Conservation (phyloP, 768 basidiomycete genomes). For the Grammothele lineata region DNA sequence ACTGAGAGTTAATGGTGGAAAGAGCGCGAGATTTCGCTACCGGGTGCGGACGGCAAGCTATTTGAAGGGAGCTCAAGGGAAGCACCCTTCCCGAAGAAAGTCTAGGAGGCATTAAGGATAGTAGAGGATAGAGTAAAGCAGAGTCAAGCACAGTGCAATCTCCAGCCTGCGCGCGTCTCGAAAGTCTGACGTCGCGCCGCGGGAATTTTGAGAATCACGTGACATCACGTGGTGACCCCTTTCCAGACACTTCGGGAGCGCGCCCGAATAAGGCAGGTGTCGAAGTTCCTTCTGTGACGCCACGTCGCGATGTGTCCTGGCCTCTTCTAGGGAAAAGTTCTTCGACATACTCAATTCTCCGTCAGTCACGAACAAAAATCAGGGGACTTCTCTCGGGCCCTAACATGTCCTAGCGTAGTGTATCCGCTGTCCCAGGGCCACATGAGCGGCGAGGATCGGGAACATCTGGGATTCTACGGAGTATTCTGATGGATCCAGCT, state of each 20-base stretch:
- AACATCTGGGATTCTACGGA: too few species aligned
- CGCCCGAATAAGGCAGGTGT: slow-evolving; percentile 9
- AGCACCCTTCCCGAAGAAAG: slow-evolving; percentile 27
- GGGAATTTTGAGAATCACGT: slow-evolving; percentile 15
- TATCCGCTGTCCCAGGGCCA: too few species aligned
- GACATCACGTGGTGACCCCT: slow-evolving; percentile 6
- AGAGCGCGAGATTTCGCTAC: slow-evolving; percentile 6
- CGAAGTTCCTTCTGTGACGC: too few species aligned
- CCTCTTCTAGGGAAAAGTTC: too few species aligned
- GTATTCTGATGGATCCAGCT: too few species aligned
- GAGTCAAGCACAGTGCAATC: neutral
- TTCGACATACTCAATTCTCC: too few species aligned
- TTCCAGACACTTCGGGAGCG: slow-evolving; percentile 13
- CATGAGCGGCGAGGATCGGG: too few species aligned
- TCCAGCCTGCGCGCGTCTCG: neutral
- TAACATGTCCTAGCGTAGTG: too few species aligned
- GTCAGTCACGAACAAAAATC: too few species aligned
- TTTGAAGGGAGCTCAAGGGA: slow-evolving; percentile 13
- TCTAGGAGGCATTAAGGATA: slow-evolving; percentile 32
- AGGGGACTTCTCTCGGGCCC: too few species aligned
- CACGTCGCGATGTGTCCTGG: too few species aligned
- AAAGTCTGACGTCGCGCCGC: slow-evolving; percentile 8
- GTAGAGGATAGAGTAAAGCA: slow-evolving; percentile 2
- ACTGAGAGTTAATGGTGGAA: slow-evolving; percentile 4
- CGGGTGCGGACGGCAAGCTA: neutral